Evolutionary conservation across 75 land plant species (phyloP).

Genomic region (Sequoia sempervirens): DNA sequence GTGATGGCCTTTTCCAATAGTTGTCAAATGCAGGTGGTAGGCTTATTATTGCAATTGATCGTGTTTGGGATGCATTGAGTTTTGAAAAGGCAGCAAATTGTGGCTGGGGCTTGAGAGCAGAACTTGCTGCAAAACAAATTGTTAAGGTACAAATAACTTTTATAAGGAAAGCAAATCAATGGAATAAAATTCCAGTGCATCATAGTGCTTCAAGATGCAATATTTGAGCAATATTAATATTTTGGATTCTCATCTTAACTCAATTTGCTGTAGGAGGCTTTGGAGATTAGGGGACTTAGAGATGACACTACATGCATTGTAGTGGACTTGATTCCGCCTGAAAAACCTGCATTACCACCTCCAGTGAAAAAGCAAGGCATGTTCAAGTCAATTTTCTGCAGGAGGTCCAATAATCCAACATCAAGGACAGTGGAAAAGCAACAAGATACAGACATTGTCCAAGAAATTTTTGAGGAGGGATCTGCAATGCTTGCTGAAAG

Average conservation of each 20-base stretch:
- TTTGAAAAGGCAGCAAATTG: conserved; percentile 68
- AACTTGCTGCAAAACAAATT: conserved; percentile 81
- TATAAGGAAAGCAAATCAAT: background rate
- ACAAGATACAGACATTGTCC: conserved; percentile 56
- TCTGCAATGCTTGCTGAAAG: conserved; percentile 89
- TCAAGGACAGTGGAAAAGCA: conserved; percentile 26
- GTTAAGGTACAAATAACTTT: conserved; percentile 54
- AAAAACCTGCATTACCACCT: conserved; percentile 48
- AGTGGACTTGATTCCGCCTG: conserved; percentile 74
- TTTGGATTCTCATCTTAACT: conserved; percentile 3
- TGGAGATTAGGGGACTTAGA: conserved; percentile 70
- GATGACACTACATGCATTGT: conserved; percentile 98
- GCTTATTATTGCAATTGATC: conserved; percentile 90
- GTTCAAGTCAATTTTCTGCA: conserved; percentile 57
- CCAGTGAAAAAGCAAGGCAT: conserved; percentile 70
- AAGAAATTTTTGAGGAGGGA: conserved; percentile 93
- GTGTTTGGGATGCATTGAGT: conserved; percentile 94
- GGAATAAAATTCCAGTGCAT: background rate
- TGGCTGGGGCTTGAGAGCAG: conserved; percentile 78
- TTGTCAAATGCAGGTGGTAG: conserved; percentile 80
- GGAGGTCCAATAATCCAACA: conserved; percentile 36
- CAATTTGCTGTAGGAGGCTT: conserved; percentile 56
- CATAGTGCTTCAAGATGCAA: background rate
- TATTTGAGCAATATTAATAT: background rate
- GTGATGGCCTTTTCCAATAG: conserved; percentile 30